These are phyloP conservation scores for Rhizophora apiculata DNA, from an alignment of 345 rosid species.

Conservation along the genomic window DNA sequence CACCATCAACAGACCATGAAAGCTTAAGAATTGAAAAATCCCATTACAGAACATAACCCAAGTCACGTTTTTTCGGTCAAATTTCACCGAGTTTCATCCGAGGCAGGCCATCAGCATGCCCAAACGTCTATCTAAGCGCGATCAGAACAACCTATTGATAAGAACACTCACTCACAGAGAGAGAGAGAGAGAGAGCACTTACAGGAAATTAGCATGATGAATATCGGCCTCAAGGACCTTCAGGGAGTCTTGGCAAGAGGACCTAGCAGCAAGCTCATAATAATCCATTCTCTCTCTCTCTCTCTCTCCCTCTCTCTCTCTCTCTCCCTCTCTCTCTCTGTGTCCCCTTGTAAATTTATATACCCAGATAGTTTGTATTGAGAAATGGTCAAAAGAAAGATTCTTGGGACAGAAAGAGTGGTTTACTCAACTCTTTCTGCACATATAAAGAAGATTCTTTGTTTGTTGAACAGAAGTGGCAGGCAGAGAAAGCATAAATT, in stretches of 20 bases:
- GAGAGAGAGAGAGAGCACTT: not conserved
- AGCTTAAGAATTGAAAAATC: not conserved
- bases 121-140: no score
- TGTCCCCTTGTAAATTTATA: not conserved
- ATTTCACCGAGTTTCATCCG: not conserved
- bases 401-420: not conserved
- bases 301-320: constrained; percentile 7
- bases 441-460: not conserved
- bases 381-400: no score
- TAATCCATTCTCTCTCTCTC: constrained; percentile 22
- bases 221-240: constrained; percentile 46
- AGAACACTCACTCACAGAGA: not conserved
- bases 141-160: no score
- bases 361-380: not conserved
- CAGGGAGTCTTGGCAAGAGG: constrained; percentile 43
- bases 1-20: not conserved
- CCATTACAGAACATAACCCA: not conserved
- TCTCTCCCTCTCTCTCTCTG: not conserved
- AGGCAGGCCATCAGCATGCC: not conserved
- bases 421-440: no score
- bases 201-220: constrained; percentile 47
- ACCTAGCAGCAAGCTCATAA: constrained; percentile 31
- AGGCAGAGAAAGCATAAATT: not conserved
- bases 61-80: not conserved
- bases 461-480: not conserved